A percentile compares a stretch with the other conserved stretches of the same genome.
Evolutionary conservation across 2,329 filamentous ascomycete species (phyloP).

Genomic region (Colletotrichum sp.): DNA sequence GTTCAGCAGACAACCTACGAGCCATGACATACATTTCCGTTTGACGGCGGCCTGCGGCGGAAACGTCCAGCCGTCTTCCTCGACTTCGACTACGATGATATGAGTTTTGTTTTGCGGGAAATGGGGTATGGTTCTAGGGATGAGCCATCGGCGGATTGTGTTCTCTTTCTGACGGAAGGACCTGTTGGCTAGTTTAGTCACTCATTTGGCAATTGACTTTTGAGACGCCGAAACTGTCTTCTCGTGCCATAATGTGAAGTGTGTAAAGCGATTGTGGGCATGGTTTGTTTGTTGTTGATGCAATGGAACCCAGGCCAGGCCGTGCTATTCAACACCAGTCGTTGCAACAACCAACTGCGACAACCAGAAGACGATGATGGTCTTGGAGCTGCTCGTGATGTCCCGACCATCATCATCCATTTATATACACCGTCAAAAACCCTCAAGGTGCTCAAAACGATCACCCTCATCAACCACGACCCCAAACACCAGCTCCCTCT

Average conservation of each 20-base stretch:
- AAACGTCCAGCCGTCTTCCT: not conserved
- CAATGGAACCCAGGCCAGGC: no score
- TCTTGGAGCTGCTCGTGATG: not conserved
- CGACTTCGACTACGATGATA: not conserved
- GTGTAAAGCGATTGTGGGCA: no score
- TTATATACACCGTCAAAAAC: not conserved
- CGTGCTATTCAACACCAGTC: no score
- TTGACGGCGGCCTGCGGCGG: not conserved
- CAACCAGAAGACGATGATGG: not conserved
- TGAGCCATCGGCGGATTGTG: not conserved
- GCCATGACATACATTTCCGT: not conserved
- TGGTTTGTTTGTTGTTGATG: not conserved
- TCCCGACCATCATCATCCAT: not conserved
- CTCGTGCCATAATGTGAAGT: no score
- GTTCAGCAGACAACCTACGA: not conserved
- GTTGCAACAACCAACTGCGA: not conserved
- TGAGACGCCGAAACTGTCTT: not conserved
- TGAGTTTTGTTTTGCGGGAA: not conserved
- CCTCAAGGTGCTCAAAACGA: conserved; percentile 4
- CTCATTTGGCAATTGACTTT: conserved; percentile 8
- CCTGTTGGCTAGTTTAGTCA: conserved; percentile 4
- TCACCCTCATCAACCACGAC: not conserved
- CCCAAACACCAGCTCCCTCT: not conserved
- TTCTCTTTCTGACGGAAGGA: not conserved
- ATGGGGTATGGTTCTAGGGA: not conserved